phyloP scores from a whole-genome alignment of 228 moss, liverwort and hornwort species.

The Sphagnum fallax region DNA sequence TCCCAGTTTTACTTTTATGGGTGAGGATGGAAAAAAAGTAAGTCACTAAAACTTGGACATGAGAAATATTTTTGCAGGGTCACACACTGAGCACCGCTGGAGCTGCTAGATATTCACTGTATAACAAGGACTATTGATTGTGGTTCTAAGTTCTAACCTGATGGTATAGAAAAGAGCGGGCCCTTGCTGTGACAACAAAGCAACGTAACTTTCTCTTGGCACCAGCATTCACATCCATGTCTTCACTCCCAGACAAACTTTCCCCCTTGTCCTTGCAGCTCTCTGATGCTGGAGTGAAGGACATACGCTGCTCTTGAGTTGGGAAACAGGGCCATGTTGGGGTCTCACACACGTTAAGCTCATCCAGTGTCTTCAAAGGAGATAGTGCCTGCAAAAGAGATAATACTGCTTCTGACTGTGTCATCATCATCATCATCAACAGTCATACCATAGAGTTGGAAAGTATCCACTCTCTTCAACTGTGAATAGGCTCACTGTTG shows the following conservation, averaged over 20 bases:
- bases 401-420: too few relatives aligned
- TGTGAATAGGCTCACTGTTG: too few relatives aligned
- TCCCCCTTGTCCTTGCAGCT: not conserved
- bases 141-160: slow-evolving; percentile 36
- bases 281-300: not conserved
- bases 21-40: too few relatives aligned
- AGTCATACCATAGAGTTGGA: not conserved
- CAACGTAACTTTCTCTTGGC: slow-evolving; percentile 17
- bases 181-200: slow-evolving; percentile 84
- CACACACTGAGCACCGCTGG: too few relatives aligned
- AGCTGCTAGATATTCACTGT: too few relatives aligned
- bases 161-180: slow-evolving; percentile 94
- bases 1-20: too few relatives aligned
- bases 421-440: not conserved
- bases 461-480: too few relatives aligned
- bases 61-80: too few relatives aligned
- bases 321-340: slow-evolving; percentile 83
- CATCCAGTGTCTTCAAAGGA: slow-evolving; percentile 80
- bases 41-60: too few relatives aligned
- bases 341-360: slow-evolving; percentile 84
- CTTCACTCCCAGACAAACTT: not conserved
- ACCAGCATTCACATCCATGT: not conserved
- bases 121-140: too few relatives aligned
- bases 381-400: slow-evolving; percentile 56
- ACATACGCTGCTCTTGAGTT: slow-evolving; percentile 37